Evolutionary conservation across 2,329 filamentous ascomycete genomes (phyloP), one percentile per base, ranked within the genome.

Genomic region (Didymella arachidicola): DNA sequence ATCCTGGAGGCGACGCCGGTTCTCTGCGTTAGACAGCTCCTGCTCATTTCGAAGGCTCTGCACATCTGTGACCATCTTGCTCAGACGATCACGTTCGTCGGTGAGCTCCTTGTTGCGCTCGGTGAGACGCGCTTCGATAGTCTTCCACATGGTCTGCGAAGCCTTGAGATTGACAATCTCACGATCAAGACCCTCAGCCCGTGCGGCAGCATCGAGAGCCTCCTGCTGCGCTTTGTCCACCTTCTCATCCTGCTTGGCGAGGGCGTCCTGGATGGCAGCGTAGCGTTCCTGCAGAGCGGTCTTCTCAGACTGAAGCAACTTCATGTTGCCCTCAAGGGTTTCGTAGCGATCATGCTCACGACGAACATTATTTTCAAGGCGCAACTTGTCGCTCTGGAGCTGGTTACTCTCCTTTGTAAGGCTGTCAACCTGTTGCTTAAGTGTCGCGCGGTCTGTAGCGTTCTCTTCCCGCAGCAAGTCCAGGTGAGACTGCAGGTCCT

Each of bases 181-280:
- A 64, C 92, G 93, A 51, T 93, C 90, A 77, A 97, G 86, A 71
- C 92, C 93, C 71, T 99, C 94, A 3, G 91, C 82, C 51, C 94
- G 80, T 30, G 90, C 90, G 73, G 89, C 90, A 5, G 90, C 88
- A 74, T 97, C 95, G 10, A 98, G 88, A 6, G 98, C 84, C 68
- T 99, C 94, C 77, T 98, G 94, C 0, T 92, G 93, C 27, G 94
- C 90, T 77, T 97, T 93, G 70, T 97, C 93, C 2, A 91, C 95
- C 42, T 88, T 89, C 44, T 97, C 83, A 68, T 99, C 96, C 72
- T 97, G 92, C 76, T 92, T 95, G 5, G 92, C 93, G 7, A 93
- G 89, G 52, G 88, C 89, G 72, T 98, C 93, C 1, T 92, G 90
- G 30, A 96, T 79, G 16, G 83, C 79, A 64, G 93, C 87, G 57